Evolutionary conservation across 352 stramenopile genomes (phyloP), one percentile per base, ranked within the genome.

Genomic region (Globisporangium barbulae): DNA sequence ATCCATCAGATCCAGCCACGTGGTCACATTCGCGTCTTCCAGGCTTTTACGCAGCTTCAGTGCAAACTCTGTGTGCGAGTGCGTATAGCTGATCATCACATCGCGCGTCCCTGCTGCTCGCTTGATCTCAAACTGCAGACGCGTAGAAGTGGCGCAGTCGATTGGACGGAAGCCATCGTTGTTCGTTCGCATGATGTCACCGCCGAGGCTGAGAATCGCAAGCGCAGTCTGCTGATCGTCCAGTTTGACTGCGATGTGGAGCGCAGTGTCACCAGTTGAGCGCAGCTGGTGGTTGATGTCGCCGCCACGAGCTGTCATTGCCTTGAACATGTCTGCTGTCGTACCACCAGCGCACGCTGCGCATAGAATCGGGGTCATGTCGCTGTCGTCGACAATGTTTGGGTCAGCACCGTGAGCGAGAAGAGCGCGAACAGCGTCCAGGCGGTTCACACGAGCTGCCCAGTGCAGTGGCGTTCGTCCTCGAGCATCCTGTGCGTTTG

Each of bases 131-230:
- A 88, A 90, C 63, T 90, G 81, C 9, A 90, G 64, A 2, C 69
- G 69, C 6, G 81, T 89, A 37, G 81, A 87, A 0, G 79, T 88
- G 22, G 81, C 85, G 55, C 79, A 88, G 57, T 90, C 81, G 28
- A 90, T 84, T 2, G 79, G 72, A 9, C 79, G 81, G 7, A 88
- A 70, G 2, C 76, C 78, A 28, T 71, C 70, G 37, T 81, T 71
- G n/a, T 93, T 93, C 30, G 77, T 90, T 8, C 76, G 73, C 82
- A 93, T 90, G 54, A 93, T 90, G 55, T 90, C 82, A 12, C 81
- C 82, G 22, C 84, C 84, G 33, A 90, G 73, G 54, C 82, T 89
- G 53, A 94, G 53, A 53, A 94, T 61, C 9, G 85, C 76, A 30
- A 91, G 71, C 3, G 85, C 85, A 28, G 83, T 94, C 48, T 84